phyloP scores from a whole-genome alignment of 495 filamentous ascomycete genomes.

The Barbatosphaeria neglecta region DNA sequence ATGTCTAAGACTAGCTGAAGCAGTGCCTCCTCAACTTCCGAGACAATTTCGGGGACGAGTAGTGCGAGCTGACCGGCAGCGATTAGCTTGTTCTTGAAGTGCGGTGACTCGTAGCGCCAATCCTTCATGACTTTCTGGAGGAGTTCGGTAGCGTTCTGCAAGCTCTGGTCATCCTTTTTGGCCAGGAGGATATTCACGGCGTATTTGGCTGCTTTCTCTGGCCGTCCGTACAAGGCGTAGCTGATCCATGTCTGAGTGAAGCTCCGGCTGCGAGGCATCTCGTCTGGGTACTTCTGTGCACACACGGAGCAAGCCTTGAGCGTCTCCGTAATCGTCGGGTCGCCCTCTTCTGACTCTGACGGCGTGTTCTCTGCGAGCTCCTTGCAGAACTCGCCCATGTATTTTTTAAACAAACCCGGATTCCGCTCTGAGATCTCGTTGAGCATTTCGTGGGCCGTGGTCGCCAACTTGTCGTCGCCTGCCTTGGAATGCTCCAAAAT shows the following conservation, averaged over 20 bases:
- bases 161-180: constrained; percentile 67
- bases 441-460: constrained; percentile 76
- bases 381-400: constrained; percentile 85
- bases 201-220: constrained; percentile 79
- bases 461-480: constrained; percentile 64
- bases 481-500: constrained; percentile 79
- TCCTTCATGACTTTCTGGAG: constrained; percentile 59
- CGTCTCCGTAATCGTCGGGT: constrained; percentile 64
- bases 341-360: constrained; percentile 48
- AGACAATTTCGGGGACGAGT: constrained; percentile 59
- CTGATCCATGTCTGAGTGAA: constrained; percentile 68
- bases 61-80: constrained; percentile 74
- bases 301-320: constrained; percentile 88
- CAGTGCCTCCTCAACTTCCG: constrained; percentile 63
- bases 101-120: constrained; percentile 61
- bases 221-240: constrained; percentile 71
- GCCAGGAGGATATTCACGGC: constrained; percentile 83
- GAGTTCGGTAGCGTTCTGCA: constrained; percentile 71
- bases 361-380: constrained; percentile 72
- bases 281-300: constrained; percentile 69
- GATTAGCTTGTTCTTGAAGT: constrained; percentile 77
- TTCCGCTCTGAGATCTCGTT: constrained; percentile 85
- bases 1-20: constrained; percentile 68
- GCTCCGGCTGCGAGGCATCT: constrained; percentile 75
- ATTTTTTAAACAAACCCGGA: constrained; percentile 79